Evolutionary conservation across 257 asterid genomes (phyloP), one percentile per base, ranked within the genome.

Genomic region (Lycium ferocissimum): DNA sequence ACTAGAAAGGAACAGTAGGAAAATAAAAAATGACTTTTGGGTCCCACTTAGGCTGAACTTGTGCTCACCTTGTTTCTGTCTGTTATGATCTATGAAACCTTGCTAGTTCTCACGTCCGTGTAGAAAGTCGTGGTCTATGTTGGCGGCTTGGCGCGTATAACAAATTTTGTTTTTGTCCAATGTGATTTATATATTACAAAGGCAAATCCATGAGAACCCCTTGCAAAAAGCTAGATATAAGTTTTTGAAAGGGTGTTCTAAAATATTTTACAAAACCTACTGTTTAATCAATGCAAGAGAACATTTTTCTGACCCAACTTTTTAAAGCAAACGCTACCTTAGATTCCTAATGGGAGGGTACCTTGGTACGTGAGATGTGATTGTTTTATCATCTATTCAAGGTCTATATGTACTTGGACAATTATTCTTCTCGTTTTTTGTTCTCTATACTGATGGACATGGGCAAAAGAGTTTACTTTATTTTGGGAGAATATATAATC

Each of bases 241-340:
- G 35, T 71, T 43, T 43, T 43, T 71, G 79, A 7, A 8, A 2
- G 14, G 8, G 40, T 33, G n/a, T 67, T 14, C 0, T 14, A 69
- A 26, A 69, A 37, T 40, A 40, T 70, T 38, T 70, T 17, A 43
- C 57, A 18, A 18, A 9, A 40, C 17, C 22, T 4, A 18, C 9
- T 9, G 8, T 4, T 9, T 17, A 38, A 40, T 43, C 17, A 71
- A n/a, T 2, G 3, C 33, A 20, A 61, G 9, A 40, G 9, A 18
- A 18, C 9, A 18, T 4, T 3, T 4, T 6, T 66, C 0, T 15
- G 7, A 69, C 51, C 9, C 57, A 3, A 43, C 35, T 71, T 71
- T 70, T 71, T 71, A 8, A 10, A 71, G 33, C 22, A 26, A 43
- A 71, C 79, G 79, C 79, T 71, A 71, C 57, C 33, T 40, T 71